Evolutionary conservation across 169 alveolate species (phyloP), one percentile per base, ranked within the genome.

Genomic region (Plasmodium inui): DNA sequence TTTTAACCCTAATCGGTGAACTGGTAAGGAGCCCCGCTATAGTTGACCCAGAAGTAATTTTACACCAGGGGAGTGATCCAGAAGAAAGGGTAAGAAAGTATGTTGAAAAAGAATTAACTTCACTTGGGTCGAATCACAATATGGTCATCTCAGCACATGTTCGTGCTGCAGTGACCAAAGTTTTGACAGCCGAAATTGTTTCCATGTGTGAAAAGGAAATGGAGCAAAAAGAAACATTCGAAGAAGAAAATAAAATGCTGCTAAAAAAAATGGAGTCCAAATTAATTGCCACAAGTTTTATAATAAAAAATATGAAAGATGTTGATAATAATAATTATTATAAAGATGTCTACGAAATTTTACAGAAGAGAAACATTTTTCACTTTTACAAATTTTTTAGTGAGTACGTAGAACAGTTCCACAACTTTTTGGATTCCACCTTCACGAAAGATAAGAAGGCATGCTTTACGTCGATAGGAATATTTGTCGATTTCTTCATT

Each of bases 371-470:
- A 61, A 79, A 79, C 37, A 89, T 34, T 14, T 89, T 89, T 41
- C 94, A 89, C 53, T 89, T 89, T 78, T 89, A 89, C 82, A 89
- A 53, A 89, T 89, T 78, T 79, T 89, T 89, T 79, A 89, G 71
- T 67, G 90, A 71, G n/a, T 89, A 79, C 82, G 57, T 89, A 34
- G 82, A 89, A 79, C 90, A 89, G 82, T 89, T 89, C 72, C 32
- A 39, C 32, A 37, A 46, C 22, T 89, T 89, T 79, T 22, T 89
- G 26, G 83, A 53, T 37, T 89, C 89, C 32, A 39, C 80, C 55
- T 78, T 79, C 71, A 34, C 50, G 72, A 89, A 79, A 30, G 94
- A 89, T 89, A 89, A 89, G 71, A 73, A 39, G 82, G 94, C 83
- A 7, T 57, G 83, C 71, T 57, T 89, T 14, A 79, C 71, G 46